Evolutionary conservation across 768 basidiomycete genomes (phyloP).

Genomic region (Astraeus odoratus): DNA sequence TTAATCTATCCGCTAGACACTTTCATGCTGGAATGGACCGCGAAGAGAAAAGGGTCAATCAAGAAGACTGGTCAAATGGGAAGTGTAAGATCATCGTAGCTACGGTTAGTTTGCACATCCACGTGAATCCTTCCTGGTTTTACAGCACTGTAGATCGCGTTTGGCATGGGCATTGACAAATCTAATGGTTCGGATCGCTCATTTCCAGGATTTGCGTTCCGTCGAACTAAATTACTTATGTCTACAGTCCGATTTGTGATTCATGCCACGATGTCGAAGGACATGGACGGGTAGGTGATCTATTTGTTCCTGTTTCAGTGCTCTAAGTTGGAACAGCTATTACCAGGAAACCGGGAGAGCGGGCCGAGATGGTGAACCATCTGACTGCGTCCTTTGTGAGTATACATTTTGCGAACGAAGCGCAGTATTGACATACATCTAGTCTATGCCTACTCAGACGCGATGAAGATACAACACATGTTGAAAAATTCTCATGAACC

Average conservation of each 20-base stretch:
- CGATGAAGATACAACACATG: conserved; percentile 46
- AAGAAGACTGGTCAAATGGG: conserved; percentile 69
- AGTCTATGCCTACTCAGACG: conserved; percentile 68
- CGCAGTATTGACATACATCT: background rate
- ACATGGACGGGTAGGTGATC: conserved; percentile 66
- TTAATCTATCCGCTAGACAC: conserved; percentile 59
- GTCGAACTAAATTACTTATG: conserved; percentile 4
- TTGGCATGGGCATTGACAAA: conserved; percentile 97
- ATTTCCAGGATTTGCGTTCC: background rate
- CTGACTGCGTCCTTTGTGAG: conserved; percentile 86
- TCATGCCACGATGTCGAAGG: conserved; percentile 75
- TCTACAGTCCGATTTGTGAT: conserved; percentile 82
- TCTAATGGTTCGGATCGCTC: conserved; percentile 46
- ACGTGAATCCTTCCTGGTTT: background rate
- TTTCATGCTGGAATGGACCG: conserved; percentile 79
- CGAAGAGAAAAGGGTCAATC: conserved; percentile 54
- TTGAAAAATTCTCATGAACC: conserved; percentile 44
- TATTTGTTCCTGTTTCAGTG: background rate
- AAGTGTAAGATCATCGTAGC: conserved; percentile 82
- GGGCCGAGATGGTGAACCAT: conserved; percentile 79
- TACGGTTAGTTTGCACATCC: conserved; percentile 50
- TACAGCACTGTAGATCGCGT: conserved; percentile 60
- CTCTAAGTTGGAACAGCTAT: conserved; percentile 40
- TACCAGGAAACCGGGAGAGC: conserved; percentile 98
- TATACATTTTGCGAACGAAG: conserved; percentile 5